Percentiles rank a stretch among this genome's conserved stretches.
phyloP scores from a whole-genome alignment of 208 protist species.

The Balamuthia mandrillaris region DNA sequence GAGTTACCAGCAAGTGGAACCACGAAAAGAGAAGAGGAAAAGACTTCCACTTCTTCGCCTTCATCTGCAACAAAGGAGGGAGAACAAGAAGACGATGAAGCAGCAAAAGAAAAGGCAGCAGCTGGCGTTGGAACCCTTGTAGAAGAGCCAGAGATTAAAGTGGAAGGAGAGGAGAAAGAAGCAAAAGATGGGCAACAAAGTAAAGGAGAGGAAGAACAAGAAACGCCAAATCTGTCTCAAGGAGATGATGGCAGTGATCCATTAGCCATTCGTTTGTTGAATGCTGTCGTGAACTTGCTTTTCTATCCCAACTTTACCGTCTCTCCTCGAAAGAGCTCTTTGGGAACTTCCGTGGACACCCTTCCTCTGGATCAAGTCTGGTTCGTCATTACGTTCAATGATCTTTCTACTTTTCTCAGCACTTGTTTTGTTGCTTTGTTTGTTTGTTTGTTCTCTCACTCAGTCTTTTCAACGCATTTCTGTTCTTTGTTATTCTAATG shows the following conservation, averaged over 20 bases:
- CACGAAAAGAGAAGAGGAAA: not conserved
- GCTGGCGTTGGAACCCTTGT: too few relatives aligned
- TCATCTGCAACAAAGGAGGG: not conserved
- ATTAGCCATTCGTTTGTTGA: not conserved
- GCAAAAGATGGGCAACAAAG: too few relatives aligned
- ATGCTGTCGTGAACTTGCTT: not conserved
- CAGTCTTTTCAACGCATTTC: not conserved
- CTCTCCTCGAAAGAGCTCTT: not conserved
- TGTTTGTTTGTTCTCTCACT: not conserved
- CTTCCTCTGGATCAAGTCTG: not conserved
- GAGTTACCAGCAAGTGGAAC: not conserved
- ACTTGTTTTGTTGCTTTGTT: not conserved
- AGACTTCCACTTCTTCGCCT: not conserved
- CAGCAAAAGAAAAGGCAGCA: too few relatives aligned
- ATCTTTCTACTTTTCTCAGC: not conserved
- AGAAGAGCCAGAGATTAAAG: too few relatives aligned
- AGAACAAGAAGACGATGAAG: too few relatives aligned
- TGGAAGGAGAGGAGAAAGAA: too few relatives aligned
- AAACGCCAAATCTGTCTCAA: not conserved
- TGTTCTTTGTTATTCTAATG: too few relatives aligned
- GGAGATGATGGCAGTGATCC: not conserved
- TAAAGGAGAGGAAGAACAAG: too few relatives aligned
- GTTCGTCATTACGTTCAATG: not conserved
- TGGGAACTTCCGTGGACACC: not conserved
- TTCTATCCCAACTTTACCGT: slow-evolving; percentile 23